Evolutionary conservation across 2,329 filamentous ascomycete species (phyloP).

Genomic region (Pseudopithomyces chartarum): DNA sequence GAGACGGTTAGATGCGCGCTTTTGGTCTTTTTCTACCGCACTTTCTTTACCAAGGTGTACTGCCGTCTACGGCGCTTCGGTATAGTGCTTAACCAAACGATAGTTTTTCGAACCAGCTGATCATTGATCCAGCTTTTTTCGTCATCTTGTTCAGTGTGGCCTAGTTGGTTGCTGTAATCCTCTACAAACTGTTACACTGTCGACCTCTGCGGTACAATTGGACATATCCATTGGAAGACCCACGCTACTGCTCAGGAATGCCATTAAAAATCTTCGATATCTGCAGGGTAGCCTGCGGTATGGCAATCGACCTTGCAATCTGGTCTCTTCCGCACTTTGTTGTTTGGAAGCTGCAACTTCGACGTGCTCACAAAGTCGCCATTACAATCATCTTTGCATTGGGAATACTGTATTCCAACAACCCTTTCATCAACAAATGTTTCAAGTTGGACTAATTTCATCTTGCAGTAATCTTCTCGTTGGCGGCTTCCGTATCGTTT

Average conservation of each 20-base stretch:
- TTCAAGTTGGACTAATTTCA: slow-evolving; percentile 10
- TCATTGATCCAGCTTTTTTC: slow-evolving; percentile 18
- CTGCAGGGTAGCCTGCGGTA: slow-evolving; percentile 11
- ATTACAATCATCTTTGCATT: slow-evolving; percentile 30
- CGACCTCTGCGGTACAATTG: slow-evolving; percentile 29
- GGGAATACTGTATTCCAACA: slow-evolving; percentile 22
- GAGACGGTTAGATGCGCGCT: slow-evolving; percentile 27
- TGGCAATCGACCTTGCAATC: slow-evolving; percentile 25
- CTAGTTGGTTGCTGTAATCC: slow-evolving; percentile 13
- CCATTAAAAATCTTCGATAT: slow-evolving; percentile 14
- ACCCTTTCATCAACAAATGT: no score
- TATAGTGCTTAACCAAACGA: slow-evolving; percentile 12
- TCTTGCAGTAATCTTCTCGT: slow-evolving; percentile 22
- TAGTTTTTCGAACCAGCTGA: slow-evolving; percentile 15
- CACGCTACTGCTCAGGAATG: slow-evolving; percentile 22
- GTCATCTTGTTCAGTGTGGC: slow-evolving; percentile 18
- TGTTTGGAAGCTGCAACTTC: slow-evolving; percentile 29
- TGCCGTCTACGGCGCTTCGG: slow-evolving; percentile 24
- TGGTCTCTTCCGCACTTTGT: slow-evolving; percentile 32
- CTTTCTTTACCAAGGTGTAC: slow-evolving; percentile 25
- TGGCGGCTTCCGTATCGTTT: slow-evolving; percentile 17
- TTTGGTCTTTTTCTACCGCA: slow-evolving; percentile 31
- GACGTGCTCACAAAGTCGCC: slow-evolving; percentile 27
- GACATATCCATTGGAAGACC: slow-evolving; percentile 18
- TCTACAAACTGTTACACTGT: slow-evolving; percentile 24